Base-by-base conservation (phyloP, 2,329 filamentous ascomycete genomes). In the Colletotrichum graminicola region DNA sequence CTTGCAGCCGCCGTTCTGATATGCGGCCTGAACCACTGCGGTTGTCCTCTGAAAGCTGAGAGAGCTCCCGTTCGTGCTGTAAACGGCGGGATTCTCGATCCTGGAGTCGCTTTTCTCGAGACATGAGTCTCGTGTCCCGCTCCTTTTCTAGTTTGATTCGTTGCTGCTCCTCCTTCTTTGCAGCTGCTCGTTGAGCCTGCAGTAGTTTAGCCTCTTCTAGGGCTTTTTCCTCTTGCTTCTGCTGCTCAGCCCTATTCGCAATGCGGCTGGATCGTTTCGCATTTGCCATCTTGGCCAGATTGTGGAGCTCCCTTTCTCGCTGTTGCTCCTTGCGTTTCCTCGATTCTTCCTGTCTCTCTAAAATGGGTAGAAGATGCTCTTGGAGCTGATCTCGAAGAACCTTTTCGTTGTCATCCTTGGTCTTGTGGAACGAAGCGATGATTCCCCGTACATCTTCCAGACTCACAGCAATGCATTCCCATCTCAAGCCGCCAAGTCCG, bases 211-310 rank as follows among this genome's bases (percentile, higher is more conserved):
- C 90, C 56, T 92, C 92, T 77, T 95, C 92, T 12, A 87, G 89
- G 23, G 86, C 87, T 75, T 92, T 88, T 71, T 94, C 91, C 57
- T 95, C 91, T 72, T 92, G 86, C 75, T 90, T 91, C 77, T 94
- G 93, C 74, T 90, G 92, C 78, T 98, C 94, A 43, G 90, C 84
- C 78, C 94, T 97, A 74, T 89, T 88, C 23, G 95, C 95, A 75
- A 99, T 90, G 73, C 96, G 90, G 77, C 94, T 97, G 0, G 96
- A 99, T 73, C 96, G 88, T 83, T 99, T 99, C 5, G 96, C 95
- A 67, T 92, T 93, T n/a, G 94, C 94, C 82, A 98, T 88, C 79
- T 96, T 95, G 76, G 95, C 92, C 74, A 97, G 81, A 75, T 91
- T 94, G 63, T 94, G 85, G 29, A 97, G 82, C 77, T 98, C 95